phyloP scores from a whole-genome alignment of 495 filamentous ascomycete genomes.

The Neurospora pannonica region DNA sequence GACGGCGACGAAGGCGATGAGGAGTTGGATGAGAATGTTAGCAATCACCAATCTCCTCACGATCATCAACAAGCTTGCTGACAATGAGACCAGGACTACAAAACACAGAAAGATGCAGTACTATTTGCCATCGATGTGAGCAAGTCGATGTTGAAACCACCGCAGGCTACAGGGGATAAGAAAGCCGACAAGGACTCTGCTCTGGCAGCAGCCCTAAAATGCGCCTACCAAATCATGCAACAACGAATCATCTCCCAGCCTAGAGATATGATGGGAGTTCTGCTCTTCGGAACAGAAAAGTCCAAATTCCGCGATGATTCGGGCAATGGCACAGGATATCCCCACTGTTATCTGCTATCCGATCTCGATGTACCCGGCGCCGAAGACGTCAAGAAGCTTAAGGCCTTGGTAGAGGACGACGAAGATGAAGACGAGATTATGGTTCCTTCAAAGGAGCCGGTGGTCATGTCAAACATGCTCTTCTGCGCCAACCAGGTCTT shows the following conservation, averaged over 20 bases:
- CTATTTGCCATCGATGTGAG: constrained; percentile 95
- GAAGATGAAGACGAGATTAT: constrained; percentile 65
- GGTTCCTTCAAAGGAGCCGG: constrained; percentile 55
- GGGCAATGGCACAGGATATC: constrained; percentile 58
- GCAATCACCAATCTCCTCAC: constrained; percentile 5
- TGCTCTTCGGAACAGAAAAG: constrained; percentile 87
- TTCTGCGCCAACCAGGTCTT: constrained; percentile 97
- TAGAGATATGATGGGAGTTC: constrained; percentile 92
- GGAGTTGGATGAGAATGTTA: constrained; percentile 64
- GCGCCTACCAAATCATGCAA: constrained; percentile 91
- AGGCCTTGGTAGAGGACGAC: constrained; percentile 57
- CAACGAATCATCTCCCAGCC: constrained; percentile 96
- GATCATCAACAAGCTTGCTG: neutral
- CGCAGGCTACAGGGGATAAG: constrained; percentile 54
- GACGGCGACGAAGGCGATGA: constrained; percentile 60
- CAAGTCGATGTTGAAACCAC: constrained; percentile 72
- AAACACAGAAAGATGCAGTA: constrained; percentile 88
- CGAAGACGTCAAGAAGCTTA: constrained; percentile 72
- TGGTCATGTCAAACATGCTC: constrained; percentile 80
- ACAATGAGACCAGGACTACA: constrained; percentile 56
- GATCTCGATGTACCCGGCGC: constrained; percentile 85
- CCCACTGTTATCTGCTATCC: constrained; percentile 84
- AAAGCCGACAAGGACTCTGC: constrained; percentile 65
- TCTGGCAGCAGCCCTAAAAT: constrained; percentile 77
- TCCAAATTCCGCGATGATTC: constrained; percentile 72